Evolutionary conservation across 192 early-diverging fungal species (phyloP).

Genomic region (Globomyces pollinis-pini): DNA sequence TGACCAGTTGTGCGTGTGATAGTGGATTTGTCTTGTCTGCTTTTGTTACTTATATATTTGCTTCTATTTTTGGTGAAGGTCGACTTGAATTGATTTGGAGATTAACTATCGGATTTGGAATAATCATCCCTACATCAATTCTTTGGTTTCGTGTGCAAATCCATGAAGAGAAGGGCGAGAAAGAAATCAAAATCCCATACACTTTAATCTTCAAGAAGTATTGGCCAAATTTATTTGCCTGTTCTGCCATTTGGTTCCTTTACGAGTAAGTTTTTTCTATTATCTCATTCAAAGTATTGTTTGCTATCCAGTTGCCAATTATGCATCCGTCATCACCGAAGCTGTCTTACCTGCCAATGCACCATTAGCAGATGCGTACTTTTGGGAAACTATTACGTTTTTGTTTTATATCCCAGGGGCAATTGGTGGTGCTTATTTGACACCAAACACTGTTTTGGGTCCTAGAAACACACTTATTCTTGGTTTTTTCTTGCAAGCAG

Average conservation of each 20-base stretch:
- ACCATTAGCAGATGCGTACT: slow-evolving; percentile 8
- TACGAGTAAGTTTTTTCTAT: no score
- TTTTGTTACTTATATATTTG: slow-evolving; percentile 1
- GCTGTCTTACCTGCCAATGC: slow-evolving; percentile 8
- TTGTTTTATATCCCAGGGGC: slow-evolving; percentile 16
- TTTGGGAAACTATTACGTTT: slow-evolving; percentile 13
- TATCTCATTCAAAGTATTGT: no score
- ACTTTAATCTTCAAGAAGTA: slow-evolving; percentile 8
- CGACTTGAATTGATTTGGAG: not conserved
- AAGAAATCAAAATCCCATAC: not conserved
- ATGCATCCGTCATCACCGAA: slow-evolving; percentile 7
- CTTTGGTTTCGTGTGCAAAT: not conserved
- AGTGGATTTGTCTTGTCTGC: slow-evolving; percentile 8
- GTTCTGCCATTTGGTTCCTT: slow-evolving; percentile 13
- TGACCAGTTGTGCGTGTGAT: not conserved
- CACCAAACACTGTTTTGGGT: not conserved
- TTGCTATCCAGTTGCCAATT: slow-evolving; percentile 13
- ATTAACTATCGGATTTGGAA: not conserved
- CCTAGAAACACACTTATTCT: slow-evolving; percentile 5
- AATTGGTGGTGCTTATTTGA: slow-evolving; percentile 7
- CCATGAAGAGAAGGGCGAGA: not conserved
- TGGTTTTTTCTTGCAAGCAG: slow-evolving; percentile 12
- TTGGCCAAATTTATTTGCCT: not conserved
- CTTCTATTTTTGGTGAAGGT: not conserved
- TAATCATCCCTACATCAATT: not conserved